A percentile compares a stretch with the other conserved stretches of the same genome.
These are phyloP conservation scores for Peribolospora kevripleyi DNA, from an alignment of 768 basidiomycete species.

Conservation along the genomic window DNA sequence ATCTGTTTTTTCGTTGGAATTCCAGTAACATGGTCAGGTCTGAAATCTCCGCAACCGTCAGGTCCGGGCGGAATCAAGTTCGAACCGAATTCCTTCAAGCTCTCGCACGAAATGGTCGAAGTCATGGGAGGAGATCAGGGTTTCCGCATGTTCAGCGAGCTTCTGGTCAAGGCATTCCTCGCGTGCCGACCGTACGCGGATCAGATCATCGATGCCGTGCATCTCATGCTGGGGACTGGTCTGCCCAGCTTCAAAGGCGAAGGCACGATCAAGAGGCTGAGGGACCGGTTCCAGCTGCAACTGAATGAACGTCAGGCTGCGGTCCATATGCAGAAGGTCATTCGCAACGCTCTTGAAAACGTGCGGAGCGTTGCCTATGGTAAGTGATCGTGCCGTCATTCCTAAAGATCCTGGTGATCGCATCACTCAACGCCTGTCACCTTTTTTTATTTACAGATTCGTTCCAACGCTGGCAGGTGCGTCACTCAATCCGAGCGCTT, in stretches of 20 bases:
- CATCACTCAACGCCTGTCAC: not conserved
- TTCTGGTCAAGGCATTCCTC: slow-evolving; percentile 88
- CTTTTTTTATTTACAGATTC: not conserved
- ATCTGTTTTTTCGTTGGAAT: slow-evolving; percentile 26
- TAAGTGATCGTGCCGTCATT: slow-evolving; percentile 31
- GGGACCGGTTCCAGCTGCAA: slow-evolving; percentile 61
- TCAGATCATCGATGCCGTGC: slow-evolving; percentile 64
- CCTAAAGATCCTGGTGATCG: no score
- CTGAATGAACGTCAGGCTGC: slow-evolving; percentile 75
- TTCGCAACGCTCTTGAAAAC: slow-evolving; percentile 87
- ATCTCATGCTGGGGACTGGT: slow-evolving; percentile 82
- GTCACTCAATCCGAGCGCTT: no score
- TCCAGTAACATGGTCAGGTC: slow-evolving; percentile 34
- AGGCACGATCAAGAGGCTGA: slow-evolving; percentile 58
- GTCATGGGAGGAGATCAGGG: slow-evolving; percentile 97
- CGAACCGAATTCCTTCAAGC: slow-evolving; percentile 91
- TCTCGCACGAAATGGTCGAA: slow-evolving; percentile 94
- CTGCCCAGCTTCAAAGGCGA: slow-evolving; percentile 96
- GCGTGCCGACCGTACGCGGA: slow-evolving; percentile 85
- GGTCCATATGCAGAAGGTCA: slow-evolving; percentile 68
- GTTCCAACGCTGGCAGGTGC: no score
- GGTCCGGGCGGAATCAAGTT: slow-evolving; percentile 58
- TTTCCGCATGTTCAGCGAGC: slow-evolving; percentile 74
- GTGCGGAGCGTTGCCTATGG: slow-evolving; percentile 81
- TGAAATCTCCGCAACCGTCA: not conserved